Evolutionary conservation across 2,329 filamentous ascomycete species (phyloP), one percentile per base, ranked within the genome.

Genomic region (Xylariales sp.): DNA sequence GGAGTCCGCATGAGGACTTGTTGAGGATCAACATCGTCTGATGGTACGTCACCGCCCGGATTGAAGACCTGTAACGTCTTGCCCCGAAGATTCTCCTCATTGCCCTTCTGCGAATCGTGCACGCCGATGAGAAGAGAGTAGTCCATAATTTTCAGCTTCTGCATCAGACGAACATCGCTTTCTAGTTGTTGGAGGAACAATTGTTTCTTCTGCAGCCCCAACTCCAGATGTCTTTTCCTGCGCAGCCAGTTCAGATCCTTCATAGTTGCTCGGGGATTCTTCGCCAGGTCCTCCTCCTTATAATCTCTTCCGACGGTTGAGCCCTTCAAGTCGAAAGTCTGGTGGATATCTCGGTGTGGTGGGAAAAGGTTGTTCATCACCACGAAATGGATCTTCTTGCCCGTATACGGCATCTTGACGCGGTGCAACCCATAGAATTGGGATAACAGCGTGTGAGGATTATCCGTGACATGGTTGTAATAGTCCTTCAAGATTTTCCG

Each of bases 281-380:
- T 82, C 50, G 84, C 86, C 38, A 97, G 66, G 44, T 94, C 83
- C 34, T 95, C 88, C 62, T 97, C 93, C 54, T 73, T 84, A 61
- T 93, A 91, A 62, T 97, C 88, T 58, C 93, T 80, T 11, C 93
- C 93, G 51, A 97, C 81, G 1, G 91, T 97, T 5, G 93, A 97
- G 7, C 93, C 93, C 67, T 98, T 98, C 52, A 98, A 65, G 62
- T 98, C 93, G 58, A 95, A 98, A 3, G 90, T 98, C 57, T 88
- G 82, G 67, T 98, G 93, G 46, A 98, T 97, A 62, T 98, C 93
- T 52, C 91, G 81, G 66, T 98, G 93, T 5, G 93, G 91, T 10
- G 93, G 93, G 58, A 98, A 98, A 12, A 98, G 77, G 63, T 98
- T 98, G 72, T 98, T 98, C 93, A 98, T 98, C 60, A 98, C 90